Evolutionary conservation across 148 eudicot genomes (phyloP), one percentile per base, ranked within the genome.

Genomic region (Cornus kousa): DNA sequence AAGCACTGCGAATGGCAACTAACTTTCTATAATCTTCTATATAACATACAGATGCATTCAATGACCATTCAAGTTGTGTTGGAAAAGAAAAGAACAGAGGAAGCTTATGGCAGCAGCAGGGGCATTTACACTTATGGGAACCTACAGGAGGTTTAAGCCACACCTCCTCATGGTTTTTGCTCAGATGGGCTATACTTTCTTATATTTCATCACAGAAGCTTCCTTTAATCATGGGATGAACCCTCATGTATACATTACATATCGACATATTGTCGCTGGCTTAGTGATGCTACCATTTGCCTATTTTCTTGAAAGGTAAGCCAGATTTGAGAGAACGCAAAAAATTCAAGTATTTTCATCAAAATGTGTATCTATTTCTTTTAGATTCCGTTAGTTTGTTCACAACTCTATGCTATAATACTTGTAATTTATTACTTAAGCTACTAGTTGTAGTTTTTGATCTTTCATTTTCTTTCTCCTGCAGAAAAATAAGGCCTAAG

Each of bases 161-260:
- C 98, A 92, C 72, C 80, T 94, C 74, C 80, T 90, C 32, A 92
- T 94, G 98, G 82, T 81, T 71, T 10, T 90, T 24, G 78, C 86
- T 80, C 98, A 94, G 78, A 75, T 94, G 72, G 91, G 88, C 75
- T 94, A 84, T 69, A 88, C 97, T 75, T 74, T 92, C 39, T 80
- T 92, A 72, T 94, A 92, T 72, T 88, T 94, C 85, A 86, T 94
- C 77, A 88, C 97, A 5, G 90, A 90, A 72, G 98, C 94, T 72
- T 90, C 98, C 75, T 94, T 94, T 82, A 87, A 87, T 65, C 93
- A 90, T 80, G 97, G 98, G 31, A 88, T 94, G 98, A 88, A 92
- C 67, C 94, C 98, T 75, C 90, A 90, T 76, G 97, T 94, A 53
- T 92, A 88, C 73, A 59, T 94, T 12, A 94, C 98, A 7, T 94